phyloP scores from a whole-genome alignment of 2,329 filamentous ascomycete genomes.

The Gaeumannomyces tritici region DNA sequence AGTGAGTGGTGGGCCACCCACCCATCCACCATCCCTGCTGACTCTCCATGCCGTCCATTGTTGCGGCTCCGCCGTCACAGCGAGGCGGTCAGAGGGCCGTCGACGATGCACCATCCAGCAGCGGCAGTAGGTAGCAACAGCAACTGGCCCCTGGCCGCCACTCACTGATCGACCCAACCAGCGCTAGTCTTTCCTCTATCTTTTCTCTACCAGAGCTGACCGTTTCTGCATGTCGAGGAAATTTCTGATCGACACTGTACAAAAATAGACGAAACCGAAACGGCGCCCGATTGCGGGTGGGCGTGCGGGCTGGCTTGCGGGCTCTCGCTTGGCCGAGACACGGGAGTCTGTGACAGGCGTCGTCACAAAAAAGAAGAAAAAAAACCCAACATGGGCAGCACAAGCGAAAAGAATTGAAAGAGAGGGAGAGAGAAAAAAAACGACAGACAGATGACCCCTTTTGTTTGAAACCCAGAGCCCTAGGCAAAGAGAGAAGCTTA shows the following conservation, averaged over 20 bases:
- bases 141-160: too few relatives aligned
- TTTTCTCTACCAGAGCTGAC: too few relatives aligned
- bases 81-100: background rate
- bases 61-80: too few relatives aligned
- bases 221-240: too few relatives aligned
- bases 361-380: background rate
- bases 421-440: background rate
- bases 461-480: background rate
- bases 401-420: background rate
- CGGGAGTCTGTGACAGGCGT: background rate
- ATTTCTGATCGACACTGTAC: too few relatives aligned
- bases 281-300: background rate
- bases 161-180: too few relatives aligned
- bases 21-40: too few relatives aligned
- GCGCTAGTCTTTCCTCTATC: too few relatives aligned
- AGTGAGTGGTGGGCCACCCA: background rate
- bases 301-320: background rate
- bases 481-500: conserved; percentile 2
- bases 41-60: too few relatives aligned
- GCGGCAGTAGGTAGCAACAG: too few relatives aligned
- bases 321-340: background rate
- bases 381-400: background rate
- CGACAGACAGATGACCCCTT: background rate
- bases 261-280: background rate
- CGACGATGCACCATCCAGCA: too few relatives aligned